A percentile compares a stretch with the other conserved stretches of the same genome.
Evolutionary conservation across 1,139 yeast genomes (phyloP).

Genomic region (Diutina catenulata): DNA sequence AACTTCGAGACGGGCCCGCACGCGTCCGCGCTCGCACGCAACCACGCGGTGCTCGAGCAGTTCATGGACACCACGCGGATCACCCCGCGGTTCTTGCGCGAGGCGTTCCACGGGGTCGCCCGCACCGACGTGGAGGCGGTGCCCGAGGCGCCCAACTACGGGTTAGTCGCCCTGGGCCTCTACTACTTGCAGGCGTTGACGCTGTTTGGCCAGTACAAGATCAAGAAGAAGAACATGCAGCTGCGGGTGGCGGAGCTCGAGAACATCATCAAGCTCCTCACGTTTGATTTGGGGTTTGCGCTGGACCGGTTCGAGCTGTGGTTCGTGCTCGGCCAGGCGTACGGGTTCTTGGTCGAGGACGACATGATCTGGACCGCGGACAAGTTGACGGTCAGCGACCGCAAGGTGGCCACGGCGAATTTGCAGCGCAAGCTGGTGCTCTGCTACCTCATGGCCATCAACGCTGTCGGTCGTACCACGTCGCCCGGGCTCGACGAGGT

Average conservation of each 20-base stretch:
- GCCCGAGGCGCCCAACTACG: conserved; percentile 10
- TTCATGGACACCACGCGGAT: conserved; percentile 40
- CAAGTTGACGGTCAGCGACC: conserved; percentile 53
- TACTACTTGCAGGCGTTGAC: conserved; percentile 65
- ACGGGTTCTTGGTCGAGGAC: conserved; percentile 71
- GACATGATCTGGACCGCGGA: conserved; percentile 89
- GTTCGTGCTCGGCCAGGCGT: conserved; percentile 76
- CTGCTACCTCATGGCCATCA: conserved; percentile 72
- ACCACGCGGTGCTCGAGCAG: conserved; percentile 32
- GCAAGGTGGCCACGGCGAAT: conserved; percentile 50
- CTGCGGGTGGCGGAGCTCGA: conserved; percentile 76
- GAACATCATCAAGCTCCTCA: conserved; percentile 53
- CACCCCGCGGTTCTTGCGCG: conserved; percentile 37
- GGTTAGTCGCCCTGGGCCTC: conserved; percentile 37
- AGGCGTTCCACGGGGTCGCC: conserved; percentile 47
- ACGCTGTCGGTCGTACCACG: conserved; percentile 15
- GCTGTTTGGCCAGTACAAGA: conserved; percentile 51
- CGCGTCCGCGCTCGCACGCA: conserved; percentile 29
- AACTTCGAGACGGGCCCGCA: conserved; percentile 24
- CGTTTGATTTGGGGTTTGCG: conserved; percentile 55
- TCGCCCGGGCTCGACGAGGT: conserved; percentile 14
- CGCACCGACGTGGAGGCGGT: conserved; percentile 22
- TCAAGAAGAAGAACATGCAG: conserved; percentile 63
- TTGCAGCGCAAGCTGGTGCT: conserved; percentile 60
- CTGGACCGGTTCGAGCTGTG: conserved; percentile 73